phyloP scores from a whole-genome alignment of 768 basidiomycete genomes.

The Gymnopilus junonius region DNA sequence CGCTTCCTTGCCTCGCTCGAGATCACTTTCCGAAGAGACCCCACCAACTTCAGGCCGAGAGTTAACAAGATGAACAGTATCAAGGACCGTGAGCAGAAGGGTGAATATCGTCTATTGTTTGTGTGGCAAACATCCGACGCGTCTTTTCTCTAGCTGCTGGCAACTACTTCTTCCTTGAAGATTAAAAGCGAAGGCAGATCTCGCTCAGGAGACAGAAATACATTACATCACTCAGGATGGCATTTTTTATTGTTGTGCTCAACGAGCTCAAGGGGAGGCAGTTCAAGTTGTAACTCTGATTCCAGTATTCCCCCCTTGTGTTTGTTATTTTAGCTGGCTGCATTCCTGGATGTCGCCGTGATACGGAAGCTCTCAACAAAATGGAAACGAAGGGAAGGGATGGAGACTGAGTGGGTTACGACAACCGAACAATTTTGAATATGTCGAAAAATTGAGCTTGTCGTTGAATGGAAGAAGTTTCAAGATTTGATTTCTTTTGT shows the following conservation, averaged over 20 bases:
- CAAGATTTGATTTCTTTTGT: too few relatives aligned
- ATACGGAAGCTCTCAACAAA: background rate
- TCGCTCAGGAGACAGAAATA: background rate
- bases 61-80: conserved; percentile 87
- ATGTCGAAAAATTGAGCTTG: background rate
- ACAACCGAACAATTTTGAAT: background rate
- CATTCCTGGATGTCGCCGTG: background rate
- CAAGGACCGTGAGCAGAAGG: conserved; percentile 88
- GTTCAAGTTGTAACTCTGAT: background rate
- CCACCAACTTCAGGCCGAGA: conserved; percentile 89
- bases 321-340: too few relatives aligned
- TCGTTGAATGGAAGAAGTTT: too few relatives aligned
- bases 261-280: background rate
- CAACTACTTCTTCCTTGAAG: conserved; percentile 94
- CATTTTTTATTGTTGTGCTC: background rate
- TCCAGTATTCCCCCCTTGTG: too few relatives aligned
- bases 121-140: background rate
- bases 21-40: conserved; percentile 98
- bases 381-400: background rate
- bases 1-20: conserved; percentile 94
- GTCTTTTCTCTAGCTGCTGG: conserved; percentile 57
- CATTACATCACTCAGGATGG: background rate
- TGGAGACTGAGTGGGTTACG: background rate
- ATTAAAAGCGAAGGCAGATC: conserved; percentile 40
- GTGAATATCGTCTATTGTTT: conserved; percentile 41